Base-by-base conservation (phyloP, 2,329 filamentous ascomycete species). In the Claviceps spartinae region DNA sequence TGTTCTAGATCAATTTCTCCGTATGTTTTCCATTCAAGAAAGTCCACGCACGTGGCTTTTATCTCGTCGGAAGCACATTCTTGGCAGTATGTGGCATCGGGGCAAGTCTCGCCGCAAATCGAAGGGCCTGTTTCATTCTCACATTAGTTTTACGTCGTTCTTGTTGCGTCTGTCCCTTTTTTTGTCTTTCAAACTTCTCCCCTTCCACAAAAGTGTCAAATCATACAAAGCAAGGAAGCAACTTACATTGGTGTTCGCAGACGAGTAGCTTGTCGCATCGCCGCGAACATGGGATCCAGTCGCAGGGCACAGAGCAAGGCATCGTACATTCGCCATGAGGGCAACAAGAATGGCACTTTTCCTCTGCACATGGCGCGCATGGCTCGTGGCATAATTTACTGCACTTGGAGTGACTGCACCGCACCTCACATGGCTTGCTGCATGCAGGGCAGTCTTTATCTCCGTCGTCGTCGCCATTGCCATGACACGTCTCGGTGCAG, bases 291-390 rank as follows among this genome's bases (percentile, higher is more conserved):
- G 84, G 85, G 0, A 86, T 60, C 65, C 79, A 75, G 56, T 85
- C 70, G 60, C 83, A 88, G 0, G 84, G 83, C 0, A 77, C 83
- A 0, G 81, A 80, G 55, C 84, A 87, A 3, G 78, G 78, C 70
- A 80, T 71, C 0, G 63, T 63, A 50, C 73, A 77, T 2, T 57
- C 66, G 38, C 65, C 60, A 57, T 86, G 82, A 7, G 70, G 69
- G 55, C 81, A 85, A 3, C 58, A 59, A 36, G 76, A 83, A 0
- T 69, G 63, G 56, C 82, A 86, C 1, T 61, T 56, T 20, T 65
- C 63, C 55, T 80, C 75, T 0, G 75, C 74, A 57, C 83, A 86
- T 0, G 81, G 82, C 2, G 67, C 62, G 58, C 83, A 86, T 1
- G 80, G 74, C 57, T 86, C 75, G 24, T 68, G 62, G 59, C 83